phyloP scores from a whole-genome alignment of 129 eudicot species.

The Heracleum sosnowskyi region DNA sequence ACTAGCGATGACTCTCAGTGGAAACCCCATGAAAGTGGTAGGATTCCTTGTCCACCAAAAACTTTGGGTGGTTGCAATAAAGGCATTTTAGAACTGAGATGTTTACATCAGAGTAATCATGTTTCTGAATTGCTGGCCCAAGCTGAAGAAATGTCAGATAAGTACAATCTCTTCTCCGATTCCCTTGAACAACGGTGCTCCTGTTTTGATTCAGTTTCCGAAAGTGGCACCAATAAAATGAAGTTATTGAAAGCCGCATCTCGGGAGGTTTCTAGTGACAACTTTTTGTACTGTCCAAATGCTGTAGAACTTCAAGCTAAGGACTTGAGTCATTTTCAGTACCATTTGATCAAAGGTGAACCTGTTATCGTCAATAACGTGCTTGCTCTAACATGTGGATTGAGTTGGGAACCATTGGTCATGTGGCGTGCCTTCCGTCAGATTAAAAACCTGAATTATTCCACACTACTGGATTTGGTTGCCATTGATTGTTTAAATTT shows the following conservation, averaged over 20 bases:
- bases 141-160: constrained; percentile 1
- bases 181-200: neutral
- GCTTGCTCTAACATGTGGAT: constrained; percentile 35
- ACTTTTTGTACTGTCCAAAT: constrained; percentile 31
- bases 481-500: constrained; percentile 40
- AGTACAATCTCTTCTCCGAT: neutral
- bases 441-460: constrained; percentile 10
- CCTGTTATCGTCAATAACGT: constrained; percentile 45
- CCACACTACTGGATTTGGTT: constrained; percentile 16
- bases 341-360: constrained; percentile 43
- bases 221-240: neutral
- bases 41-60: constrained; percentile 23
- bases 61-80: constrained; percentile 18
- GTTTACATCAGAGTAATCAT: neutral
- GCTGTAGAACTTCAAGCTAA: constrained; percentile 18
- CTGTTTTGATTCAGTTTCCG: neutral
- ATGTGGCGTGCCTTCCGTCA: constrained; percentile 64
- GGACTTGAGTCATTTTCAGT: constrained; percentile 37
- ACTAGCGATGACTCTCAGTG: constrained; percentile 9
- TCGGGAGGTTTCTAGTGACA: constrained; percentile 27
- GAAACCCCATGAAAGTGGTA: constrained; percentile 21
- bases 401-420: constrained; percentile 60
- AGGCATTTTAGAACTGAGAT: constrained; percentile 4
- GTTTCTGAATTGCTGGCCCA: constrained; percentile 4
- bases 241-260: constrained; percentile 17